Base-by-base conservation (phyloP, 352 stramenopile species). In the Globisporangium nodosum region DNA sequence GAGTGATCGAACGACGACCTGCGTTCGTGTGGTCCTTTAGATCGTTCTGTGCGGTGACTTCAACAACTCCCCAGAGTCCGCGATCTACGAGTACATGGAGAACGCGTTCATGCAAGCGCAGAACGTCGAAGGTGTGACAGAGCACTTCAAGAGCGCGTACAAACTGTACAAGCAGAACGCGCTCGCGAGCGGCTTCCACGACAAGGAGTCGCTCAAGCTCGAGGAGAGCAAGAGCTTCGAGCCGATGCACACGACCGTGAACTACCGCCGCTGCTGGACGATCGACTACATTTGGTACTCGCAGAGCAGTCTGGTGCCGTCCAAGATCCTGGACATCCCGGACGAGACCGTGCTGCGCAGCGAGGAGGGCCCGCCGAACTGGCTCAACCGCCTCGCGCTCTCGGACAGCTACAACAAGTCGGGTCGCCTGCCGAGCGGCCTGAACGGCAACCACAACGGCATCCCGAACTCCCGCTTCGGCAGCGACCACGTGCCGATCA, bases 211-310 rank as follows among this genome's bases (percentile, higher is more conserved):
- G 35, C 45, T 77, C 33, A n/a, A 31, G 24, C 54, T 76, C 8
- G 63, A 72, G 50, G 64, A 75, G 31, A 70, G 65, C 3, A 77
- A 78, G 56, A 85, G 82, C 42, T 69, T 80, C 21, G 85, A 95
- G 51, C 85, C 85, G 13, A 80, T 78, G 13, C 85, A 95, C 63
- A 95, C 85, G 12, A 95, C 85, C 0, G 85, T 93, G 45, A 95
- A 95, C 60, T 95, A 76, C 49, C 81, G 84, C 31, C 78, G 85
- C 20, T 95, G 85, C 72, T 93, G 84, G 84, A 90, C 85, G 46
- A 92, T 95, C 67, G 85, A 95, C 65, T 95, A 93, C 66, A 91
- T 95, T 43, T 95, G 85, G 85, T 91, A 92, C 72, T 90, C 85
- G 47, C 73, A 72, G 11, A 83, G 68, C 51, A 79, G 63, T 49